Base-by-base conservation (phyloP, 495 filamentous ascomycete genomes). In the Wilcoxina mikolae region DNA sequence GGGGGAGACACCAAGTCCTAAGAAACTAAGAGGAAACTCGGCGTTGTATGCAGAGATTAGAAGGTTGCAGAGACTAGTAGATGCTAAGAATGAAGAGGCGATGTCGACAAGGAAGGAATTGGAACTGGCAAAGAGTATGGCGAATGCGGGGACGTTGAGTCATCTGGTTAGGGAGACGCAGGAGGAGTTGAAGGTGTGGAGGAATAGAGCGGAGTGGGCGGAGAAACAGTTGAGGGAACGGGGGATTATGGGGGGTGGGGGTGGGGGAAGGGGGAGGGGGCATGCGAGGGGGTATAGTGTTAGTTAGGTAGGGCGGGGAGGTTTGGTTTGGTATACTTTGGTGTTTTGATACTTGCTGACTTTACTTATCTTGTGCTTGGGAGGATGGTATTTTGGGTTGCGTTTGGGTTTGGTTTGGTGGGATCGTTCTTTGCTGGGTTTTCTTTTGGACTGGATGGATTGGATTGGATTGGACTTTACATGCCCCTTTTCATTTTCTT, bases 161-260 rank as follows among this genome's bases (percentile, higher is more conserved):
- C 56, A 65, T 31, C 55, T 65, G 45, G 33, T 66, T 22, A 53
- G 56, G 45, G 63, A 65, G 20, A 46, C 59, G 9, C 62, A 62
- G 22, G 63, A 66, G 42, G 63, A 65, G 33, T n/a, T 55, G 18
- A 66, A 65, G 4, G 47, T 66, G 23, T 66, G 63, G 63, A 62
- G 35, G 42, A 64, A 67, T 35, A 50, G 60, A n/a, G 63, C 64
- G 5, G 64, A 61, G 24, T 67, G 64, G 60, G 64, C 64, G 3
- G 63, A 66, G 57, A 67, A 60, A 38, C 51, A 60, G 29, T 17
- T 62, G 18, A 67, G 59, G n/a, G 43, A 46, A 20, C n/a, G 43
- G 7, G 43, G 43, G 11, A 46, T 46, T 41, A 54, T 44, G 35
- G 26, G 15, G 20, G 18, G 48, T 35, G 7, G 15, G 31, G 7